Conservation (phyloP, 1,284 basidiomycete species). For the Coniferiporia sulphurascens region DNA sequence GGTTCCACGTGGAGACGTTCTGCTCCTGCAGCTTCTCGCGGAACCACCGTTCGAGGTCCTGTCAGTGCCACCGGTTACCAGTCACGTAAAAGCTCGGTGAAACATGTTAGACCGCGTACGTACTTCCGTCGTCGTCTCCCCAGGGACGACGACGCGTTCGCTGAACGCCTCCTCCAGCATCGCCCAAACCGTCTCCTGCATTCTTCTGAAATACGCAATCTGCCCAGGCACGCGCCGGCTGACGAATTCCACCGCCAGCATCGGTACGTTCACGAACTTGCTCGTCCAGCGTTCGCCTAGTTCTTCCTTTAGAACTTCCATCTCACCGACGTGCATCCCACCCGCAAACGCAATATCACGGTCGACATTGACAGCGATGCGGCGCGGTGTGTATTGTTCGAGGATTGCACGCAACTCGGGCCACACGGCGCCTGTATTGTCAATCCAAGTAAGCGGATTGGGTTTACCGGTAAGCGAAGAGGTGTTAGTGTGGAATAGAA, state of each 20-base stretch:
- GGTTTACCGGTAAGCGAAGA: slow-evolving; percentile 32
- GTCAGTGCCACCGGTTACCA: background rate
- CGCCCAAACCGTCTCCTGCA: slow-evolving; percentile 50
- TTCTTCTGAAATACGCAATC: slow-evolving; percentile 37
- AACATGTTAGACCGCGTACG: slow-evolving; percentile 5
- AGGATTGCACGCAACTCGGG: slow-evolving; percentile 36
- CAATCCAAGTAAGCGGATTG: slow-evolving; percentile 45
- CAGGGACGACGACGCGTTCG: slow-evolving; percentile 35
- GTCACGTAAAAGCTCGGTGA: background rate
- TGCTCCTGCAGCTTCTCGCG: slow-evolving; percentile 45
- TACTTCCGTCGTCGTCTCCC: slow-evolving; percentile 43
- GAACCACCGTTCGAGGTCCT: slow-evolving; percentile 55
- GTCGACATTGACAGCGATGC: slow-evolving; percentile 45
- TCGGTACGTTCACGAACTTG: slow-evolving; percentile 37
- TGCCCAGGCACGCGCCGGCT: slow-evolving; percentile 39
- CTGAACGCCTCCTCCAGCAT: slow-evolving; percentile 51
- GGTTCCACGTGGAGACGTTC: slow-evolving; percentile 49
- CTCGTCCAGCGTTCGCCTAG: slow-evolving; percentile 39
- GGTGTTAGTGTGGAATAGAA: slow-evolving; percentile 44
- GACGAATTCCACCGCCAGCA: slow-evolving; percentile 47
- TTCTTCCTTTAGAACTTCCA: slow-evolving; percentile 33
- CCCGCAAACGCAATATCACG: slow-evolving; percentile 44
- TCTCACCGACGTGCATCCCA: slow-evolving; percentile 48
- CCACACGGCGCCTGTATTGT: slow-evolving; percentile 49
- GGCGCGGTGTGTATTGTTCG: slow-evolving; percentile 32